These are phyloP conservation scores for Tetracladium marchalianum DNA, from an alignment of 495 filamentous ascomycete genomes.

Conservation along the genomic window DNA sequence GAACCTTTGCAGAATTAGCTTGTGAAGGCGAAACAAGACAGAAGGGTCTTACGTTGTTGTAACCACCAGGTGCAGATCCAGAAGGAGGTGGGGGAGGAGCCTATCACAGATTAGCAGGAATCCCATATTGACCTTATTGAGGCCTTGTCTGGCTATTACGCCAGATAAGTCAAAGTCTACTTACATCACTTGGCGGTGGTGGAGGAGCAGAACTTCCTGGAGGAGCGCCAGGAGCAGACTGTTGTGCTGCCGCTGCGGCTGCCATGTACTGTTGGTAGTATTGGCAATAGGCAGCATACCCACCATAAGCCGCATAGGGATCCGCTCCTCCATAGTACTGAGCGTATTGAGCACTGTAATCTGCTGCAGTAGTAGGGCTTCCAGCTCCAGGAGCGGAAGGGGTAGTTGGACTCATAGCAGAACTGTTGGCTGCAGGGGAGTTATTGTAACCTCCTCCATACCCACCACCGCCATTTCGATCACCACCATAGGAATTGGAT, in stretches of 20 bases:
- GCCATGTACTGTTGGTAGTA: constrained; percentile 57
- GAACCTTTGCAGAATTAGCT: constrained; percentile 29
- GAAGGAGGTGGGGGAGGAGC: constrained; percentile 58
- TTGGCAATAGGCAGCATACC: constrained; percentile 65
- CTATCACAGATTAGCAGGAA: no score
- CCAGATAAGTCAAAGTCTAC: background rate
- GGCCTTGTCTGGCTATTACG: constrained; percentile 20
- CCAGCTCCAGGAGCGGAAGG: constrained; percentile 25
- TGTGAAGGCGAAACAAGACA: background rate
- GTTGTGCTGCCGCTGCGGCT: constrained; percentile 38
- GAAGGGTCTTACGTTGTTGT: constrained; percentile 51
- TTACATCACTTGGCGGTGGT: constrained; percentile 47
- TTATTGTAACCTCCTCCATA: constrained; percentile 30
- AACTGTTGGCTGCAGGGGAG: constrained; percentile 27
- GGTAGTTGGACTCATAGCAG: constrained; percentile 26
- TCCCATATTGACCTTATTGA: background rate
- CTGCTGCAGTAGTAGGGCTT: constrained; percentile 32
- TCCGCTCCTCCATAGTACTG: constrained; percentile 70
- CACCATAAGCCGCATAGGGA: constrained; percentile 88
- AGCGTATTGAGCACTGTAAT: constrained; percentile 74
- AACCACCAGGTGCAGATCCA: constrained; percentile 43
- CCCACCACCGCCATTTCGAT: constrained; percentile 1
- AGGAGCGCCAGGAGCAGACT: constrained; percentile 20
- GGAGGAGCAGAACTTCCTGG: constrained; percentile 43
- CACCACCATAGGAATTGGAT: constrained; percentile 19